Conservation (phyloP, 2,329 filamentous ascomycete species). For the Aureobasidium sp. region DNA sequence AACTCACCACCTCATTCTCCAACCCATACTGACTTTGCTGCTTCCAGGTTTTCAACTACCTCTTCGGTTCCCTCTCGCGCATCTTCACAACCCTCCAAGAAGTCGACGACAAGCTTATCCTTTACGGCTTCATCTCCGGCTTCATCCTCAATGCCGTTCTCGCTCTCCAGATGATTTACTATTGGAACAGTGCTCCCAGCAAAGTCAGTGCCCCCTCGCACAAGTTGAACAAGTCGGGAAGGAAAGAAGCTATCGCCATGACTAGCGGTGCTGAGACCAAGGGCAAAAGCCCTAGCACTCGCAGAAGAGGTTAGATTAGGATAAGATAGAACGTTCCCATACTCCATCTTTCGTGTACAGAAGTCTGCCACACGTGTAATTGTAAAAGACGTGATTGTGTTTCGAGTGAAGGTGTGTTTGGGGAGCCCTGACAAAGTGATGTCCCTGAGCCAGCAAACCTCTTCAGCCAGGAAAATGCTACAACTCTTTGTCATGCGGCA, state of each 20-base stretch:
- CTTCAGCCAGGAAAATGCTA: no score
- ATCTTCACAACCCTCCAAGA: conserved; percentile 99
- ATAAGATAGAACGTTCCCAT: no score
- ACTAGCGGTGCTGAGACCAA: conserved; percentile 38
- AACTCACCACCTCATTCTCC: neutral
- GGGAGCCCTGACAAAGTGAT: no score
- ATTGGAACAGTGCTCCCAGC: conserved; percentile 78
- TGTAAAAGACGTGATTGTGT: no score
- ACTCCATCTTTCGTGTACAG: neutral
- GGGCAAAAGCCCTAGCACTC: conserved; percentile 60
- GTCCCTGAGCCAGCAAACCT: no score
- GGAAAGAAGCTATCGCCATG: conserved; percentile 34
- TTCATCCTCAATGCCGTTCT: conserved; percentile 91
- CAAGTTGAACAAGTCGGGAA: conserved; percentile 43
- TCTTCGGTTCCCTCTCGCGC: conserved; percentile 89
- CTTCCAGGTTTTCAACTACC: conserved; percentile 96
- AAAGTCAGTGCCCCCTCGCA: conserved; percentile 38
- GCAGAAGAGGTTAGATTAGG: conserved; percentile 53
- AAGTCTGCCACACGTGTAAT: no score
- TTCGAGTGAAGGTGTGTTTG: no score
- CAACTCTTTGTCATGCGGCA: no score
- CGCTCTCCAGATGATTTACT: conserved; percentile 92
- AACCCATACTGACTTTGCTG: neutral
- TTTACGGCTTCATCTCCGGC: conserved; percentile 94
- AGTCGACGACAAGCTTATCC: conserved; percentile 95